A percentile compares a stretch with the other conserved stretches of the same genome.
These are phyloP conservation scores for Puccinia novopanici DNA, from an alignment of 1,284 basidiomycete species.

Conservation along the genomic window DNA sequence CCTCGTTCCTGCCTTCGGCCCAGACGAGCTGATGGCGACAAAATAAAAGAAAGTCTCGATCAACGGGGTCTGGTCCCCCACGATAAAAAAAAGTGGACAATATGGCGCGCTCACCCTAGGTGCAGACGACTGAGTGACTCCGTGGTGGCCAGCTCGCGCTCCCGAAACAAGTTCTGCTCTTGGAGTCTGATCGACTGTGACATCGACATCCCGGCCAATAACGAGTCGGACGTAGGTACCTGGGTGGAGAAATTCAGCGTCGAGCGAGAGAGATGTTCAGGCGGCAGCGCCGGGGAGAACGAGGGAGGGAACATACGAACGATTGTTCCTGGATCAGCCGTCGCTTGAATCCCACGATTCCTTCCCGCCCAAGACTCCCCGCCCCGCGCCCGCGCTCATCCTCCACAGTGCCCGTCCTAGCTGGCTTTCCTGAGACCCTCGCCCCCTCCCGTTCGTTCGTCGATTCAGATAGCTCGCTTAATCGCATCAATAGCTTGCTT, in stretches of 20 bases:
- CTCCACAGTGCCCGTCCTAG: background rate
- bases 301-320: constrained; percentile 1
- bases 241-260: background rate
- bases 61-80: no score
- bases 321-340: constrained; percentile 30
- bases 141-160: constrained; percentile 12
- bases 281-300: background rate
- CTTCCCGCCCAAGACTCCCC: constrained; percentile 15
- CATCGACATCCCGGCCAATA: constrained; percentile 35
- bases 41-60: no score
- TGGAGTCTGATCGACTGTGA: constrained; percentile 38
- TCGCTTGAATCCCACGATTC: constrained; percentile 33
- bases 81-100: background rate
- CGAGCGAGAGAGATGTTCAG: background rate
- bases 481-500: constrained; percentile 30
- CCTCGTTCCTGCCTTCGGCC: background rate
- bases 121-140: constrained; percentile 12
- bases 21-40: background rate
- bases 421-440: background rate
- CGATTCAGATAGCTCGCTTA: constrained; percentile 18
- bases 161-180: constrained; percentile 5
- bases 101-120: background rate
- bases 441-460: no score
- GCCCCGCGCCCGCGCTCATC: no score
- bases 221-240: constrained; percentile 21